phyloP scores from a whole-genome alignment of 306 rosid genomes.

The Castanospermum australe region DNA sequence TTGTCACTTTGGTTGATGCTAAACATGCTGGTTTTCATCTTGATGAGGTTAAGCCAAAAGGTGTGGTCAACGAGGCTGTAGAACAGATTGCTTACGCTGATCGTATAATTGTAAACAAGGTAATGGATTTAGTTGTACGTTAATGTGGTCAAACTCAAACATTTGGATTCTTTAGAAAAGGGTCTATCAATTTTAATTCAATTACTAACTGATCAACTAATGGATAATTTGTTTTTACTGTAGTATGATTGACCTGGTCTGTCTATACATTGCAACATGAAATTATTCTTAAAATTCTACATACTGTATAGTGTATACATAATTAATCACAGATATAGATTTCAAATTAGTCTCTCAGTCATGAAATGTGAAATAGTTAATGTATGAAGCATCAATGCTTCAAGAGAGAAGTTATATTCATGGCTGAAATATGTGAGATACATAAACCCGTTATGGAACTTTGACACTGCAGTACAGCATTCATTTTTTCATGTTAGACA shows the following conservation, averaged over 20 bases:
- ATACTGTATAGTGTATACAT: not conserved
- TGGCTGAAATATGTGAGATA: not conserved
- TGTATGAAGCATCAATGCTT: not conserved
- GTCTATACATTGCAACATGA: not conserved
- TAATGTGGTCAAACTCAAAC: conserved; percentile 2
- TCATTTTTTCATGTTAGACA: not conserved
- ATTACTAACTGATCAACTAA: not conserved
- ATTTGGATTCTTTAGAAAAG: conserved; percentile 6
- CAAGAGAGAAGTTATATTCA: not conserved
- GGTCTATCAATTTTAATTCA: not conserved
- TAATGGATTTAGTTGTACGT: conserved; percentile 6
- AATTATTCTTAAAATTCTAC: not conserved
- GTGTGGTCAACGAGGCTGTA: conserved; percentile 83
- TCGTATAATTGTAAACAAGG: conserved; percentile 95
- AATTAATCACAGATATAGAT: not conserved
- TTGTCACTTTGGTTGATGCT: conserved; percentile 94
- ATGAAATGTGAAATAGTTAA: not conserved
- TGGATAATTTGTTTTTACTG: not conserved
- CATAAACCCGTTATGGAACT: not conserved
- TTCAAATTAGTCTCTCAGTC: not conserved
- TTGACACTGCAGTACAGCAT: not conserved
- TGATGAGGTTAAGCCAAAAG: conserved; percentile 89
- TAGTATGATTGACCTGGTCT: not conserved
- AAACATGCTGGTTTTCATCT: conserved; percentile 80
- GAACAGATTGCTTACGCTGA: conserved; percentile 98